Percentiles rank a stretch among this genome's conserved stretches.
These are phyloP conservation scores for Amylostereum chailletii DNA, from an alignment of 1,284 basidiomycete genomes.

Conservation along the genomic window DNA sequence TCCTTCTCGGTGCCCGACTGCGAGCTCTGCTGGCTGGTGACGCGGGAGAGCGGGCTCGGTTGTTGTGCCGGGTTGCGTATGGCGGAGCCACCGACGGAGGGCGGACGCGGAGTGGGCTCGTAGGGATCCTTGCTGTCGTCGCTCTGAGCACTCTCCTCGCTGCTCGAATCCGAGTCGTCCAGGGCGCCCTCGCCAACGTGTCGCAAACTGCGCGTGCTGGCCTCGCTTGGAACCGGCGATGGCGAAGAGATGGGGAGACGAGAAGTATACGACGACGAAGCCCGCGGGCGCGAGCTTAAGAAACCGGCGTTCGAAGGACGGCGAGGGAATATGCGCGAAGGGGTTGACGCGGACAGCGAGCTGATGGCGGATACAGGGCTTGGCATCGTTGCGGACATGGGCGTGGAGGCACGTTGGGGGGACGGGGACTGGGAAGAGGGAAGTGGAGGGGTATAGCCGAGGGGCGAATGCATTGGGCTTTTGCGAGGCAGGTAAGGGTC, in stretches of 20 bases:
- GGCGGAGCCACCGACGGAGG: constrained; percentile 18
- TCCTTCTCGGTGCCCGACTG: constrained; percentile 45
- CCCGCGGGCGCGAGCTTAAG: constrained; percentile 12
- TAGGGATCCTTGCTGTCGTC: constrained; percentile 26
- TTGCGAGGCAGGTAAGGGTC: constrained; percentile 1
- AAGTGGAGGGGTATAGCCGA: not conserved
- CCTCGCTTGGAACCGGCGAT: constrained; percentile 16
- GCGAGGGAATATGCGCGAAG: constrained; percentile 15
- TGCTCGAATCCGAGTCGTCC: constrained; percentile 60
- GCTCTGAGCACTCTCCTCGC: constrained; percentile 16
- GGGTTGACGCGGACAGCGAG: constrained; percentile 28
- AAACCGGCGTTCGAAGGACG: constrained; percentile 7
- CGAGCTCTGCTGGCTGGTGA: constrained; percentile 40
- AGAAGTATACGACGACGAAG: constrained; percentile 18
- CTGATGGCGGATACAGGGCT: constrained; percentile 20
- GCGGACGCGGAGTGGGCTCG: constrained; percentile 5
- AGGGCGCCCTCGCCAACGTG: constrained; percentile 71
- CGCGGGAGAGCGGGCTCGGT: constrained; percentile 56
- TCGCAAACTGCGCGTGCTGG: constrained; percentile 26
- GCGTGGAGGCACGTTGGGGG: constrained; percentile 37
- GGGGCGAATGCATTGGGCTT: constrained; percentile 5
- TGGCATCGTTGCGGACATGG: constrained; percentile 38
- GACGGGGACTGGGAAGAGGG: constrained; percentile 46
- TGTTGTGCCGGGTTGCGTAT: constrained; percentile 26
- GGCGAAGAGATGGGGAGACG: constrained; percentile 12